phyloP scores from a whole-genome alignment of 768 basidiomycete genomes.

The Tylopilus vinaceipallidus region DNA sequence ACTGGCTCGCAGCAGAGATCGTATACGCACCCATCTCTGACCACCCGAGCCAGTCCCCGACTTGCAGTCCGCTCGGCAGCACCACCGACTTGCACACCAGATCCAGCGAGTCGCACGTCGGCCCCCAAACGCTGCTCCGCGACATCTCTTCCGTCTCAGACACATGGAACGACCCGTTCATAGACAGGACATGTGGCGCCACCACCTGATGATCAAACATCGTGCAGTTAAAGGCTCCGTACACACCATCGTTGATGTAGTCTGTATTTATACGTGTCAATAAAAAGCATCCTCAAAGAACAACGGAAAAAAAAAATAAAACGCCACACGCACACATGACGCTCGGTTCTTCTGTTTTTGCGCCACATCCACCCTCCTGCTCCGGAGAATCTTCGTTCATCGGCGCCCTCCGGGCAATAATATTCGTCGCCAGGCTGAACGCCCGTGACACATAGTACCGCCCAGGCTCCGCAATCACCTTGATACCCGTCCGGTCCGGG shows the following conservation, averaged over 20 bases:
- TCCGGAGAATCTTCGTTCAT: conserved; percentile 35
- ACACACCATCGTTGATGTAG: conserved; percentile 99
- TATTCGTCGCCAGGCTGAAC: conserved; percentile 88
- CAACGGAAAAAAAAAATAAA: conserved; percentile 4
- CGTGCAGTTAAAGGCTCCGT: conserved; percentile 95
- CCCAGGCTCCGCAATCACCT: conserved; percentile 94
- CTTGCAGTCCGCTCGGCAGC: conserved; percentile 68
- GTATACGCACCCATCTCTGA: conserved; percentile 99
- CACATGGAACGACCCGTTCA: conserved; percentile 58
- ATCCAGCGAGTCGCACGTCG: conserved; percentile 98
- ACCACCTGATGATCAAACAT: conserved; percentile 94
- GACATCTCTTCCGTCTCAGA: conserved; percentile 40
- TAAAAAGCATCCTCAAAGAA: background rate
- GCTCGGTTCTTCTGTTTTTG: conserved; percentile 40
- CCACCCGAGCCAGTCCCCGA: conserved; percentile 99
- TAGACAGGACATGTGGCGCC: conserved; percentile 77
- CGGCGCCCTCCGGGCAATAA: conserved; percentile 84
- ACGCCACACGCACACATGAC: conserved; percentile 83
- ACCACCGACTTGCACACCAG: conserved; percentile 68
- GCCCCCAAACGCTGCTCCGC: conserved; percentile 88
- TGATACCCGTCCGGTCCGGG: conserved; percentile 63
- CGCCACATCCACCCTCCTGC: conserved; percentile 12
- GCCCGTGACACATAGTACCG: conserved; percentile 91
- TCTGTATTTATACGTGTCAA: conserved; percentile 47
- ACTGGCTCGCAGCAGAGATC: conserved; percentile 93